Conservation (phyloP, 2,329 filamentous ascomycete species). For the Penicillium capsulatum region DNA sequence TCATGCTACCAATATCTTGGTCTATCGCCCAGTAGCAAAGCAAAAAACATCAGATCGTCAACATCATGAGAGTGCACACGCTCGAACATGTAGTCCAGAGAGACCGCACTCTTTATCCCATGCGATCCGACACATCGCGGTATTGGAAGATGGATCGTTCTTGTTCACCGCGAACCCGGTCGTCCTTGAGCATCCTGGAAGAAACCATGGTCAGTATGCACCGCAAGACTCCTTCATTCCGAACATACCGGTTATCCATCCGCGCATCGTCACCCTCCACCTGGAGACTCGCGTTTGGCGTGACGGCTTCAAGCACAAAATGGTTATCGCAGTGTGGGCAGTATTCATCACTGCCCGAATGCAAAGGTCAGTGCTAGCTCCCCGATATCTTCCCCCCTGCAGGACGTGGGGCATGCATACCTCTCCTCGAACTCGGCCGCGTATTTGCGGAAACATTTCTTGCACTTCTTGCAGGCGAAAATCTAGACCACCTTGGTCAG, state of each 20-base stretch:
- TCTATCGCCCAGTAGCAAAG: slow-evolving; percentile 3
- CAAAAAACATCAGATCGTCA: slow-evolving; percentile 27
- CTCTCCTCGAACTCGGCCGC: slow-evolving; percentile 85
- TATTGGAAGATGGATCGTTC: slow-evolving; percentile 70
- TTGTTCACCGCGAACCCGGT: slow-evolving; percentile 62
- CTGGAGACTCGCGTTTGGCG: slow-evolving; percentile 74
- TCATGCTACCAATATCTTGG: slow-evolving; percentile 5
- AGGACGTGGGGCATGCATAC: slow-evolving; percentile 27
- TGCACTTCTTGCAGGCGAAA: slow-evolving; percentile 98
- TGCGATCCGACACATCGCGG: slow-evolving; percentile 66
- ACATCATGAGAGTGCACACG: slow-evolving; percentile 24
- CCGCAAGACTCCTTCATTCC: not conserved
- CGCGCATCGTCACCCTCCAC: slow-evolving; percentile 89
- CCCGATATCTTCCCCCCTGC: not conserved
- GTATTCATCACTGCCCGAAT: slow-evolving; percentile 72
- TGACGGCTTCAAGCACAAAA: slow-evolving; percentile 84
- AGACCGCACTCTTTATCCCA: slow-evolving; percentile 57
- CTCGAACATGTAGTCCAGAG: not conserved
- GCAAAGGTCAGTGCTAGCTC: slow-evolving; percentile 3
- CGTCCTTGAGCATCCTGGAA: slow-evolving; percentile 82
- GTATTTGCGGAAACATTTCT: slow-evolving; percentile 95
- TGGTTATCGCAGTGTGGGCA: slow-evolving; percentile 99
- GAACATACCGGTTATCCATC: slow-evolving; percentile 63
- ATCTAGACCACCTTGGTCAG: slow-evolving; percentile 36
- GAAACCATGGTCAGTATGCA: slow-evolving; percentile 11